Evolutionary conservation across 2,329 filamentous ascomycete genomes (phyloP).

Genomic region (Colletotrichum cereale): DNA sequence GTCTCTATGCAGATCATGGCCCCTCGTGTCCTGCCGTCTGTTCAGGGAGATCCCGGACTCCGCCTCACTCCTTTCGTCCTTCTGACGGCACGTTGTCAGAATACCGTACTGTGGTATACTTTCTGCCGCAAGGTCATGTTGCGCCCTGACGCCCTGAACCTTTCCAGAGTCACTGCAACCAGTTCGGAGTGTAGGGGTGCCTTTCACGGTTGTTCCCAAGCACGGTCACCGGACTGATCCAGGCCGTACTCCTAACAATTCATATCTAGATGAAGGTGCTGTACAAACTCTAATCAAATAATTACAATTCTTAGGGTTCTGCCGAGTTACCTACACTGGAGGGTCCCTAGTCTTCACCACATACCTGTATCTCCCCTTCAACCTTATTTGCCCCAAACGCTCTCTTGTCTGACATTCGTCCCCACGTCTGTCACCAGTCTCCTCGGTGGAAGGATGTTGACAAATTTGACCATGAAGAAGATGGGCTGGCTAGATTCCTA

Average conservation of each 20-base stretch:
- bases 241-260: neutral
- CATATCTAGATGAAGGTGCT: neutral
- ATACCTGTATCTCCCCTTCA: neutral
- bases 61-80: neutral
- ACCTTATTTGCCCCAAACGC: conserved; percentile 35
- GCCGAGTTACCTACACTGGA: conserved; percentile 17
- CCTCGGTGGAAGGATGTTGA: conserved; percentile 2
- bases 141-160: neutral
- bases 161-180: neutral
- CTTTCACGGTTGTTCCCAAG: neutral
- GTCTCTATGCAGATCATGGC: conserved; percentile 19
- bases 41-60: neutral
- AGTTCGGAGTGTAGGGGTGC: neutral
- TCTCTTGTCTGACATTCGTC: conserved; percentile 26
- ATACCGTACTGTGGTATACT: neutral
- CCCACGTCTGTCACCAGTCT: neutral
- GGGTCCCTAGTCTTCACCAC: conserved; percentile 3
- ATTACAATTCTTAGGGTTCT: conserved; percentile 34
- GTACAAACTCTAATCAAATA: conserved; percentile 12
- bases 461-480: conserved; percentile 18
- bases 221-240: conserved; percentile 7
- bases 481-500: conserved; percentile 14
- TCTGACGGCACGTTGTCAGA: neutral
- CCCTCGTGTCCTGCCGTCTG: neutral
- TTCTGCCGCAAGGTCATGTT: neutral